phyloP scores from a whole-genome alignment of 1,284 basidiomycete genomes.

The Cutaneotrichosporon mucoides region DNA sequence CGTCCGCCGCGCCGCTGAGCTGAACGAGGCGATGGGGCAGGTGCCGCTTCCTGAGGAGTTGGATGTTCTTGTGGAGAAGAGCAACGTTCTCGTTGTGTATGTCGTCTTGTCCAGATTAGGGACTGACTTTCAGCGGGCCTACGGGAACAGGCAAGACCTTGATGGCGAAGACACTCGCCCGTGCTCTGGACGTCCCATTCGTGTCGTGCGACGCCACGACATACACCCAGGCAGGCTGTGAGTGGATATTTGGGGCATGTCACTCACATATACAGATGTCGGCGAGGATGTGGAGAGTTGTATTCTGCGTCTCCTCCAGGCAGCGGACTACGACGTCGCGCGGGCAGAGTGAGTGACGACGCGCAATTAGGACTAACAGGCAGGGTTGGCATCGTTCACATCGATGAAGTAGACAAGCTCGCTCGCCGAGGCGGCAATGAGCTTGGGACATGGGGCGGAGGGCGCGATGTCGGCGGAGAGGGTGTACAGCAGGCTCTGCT shows the following conservation, averaged over 20 bases:
- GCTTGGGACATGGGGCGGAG: conserved; percentile 51
- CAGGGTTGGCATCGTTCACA: conserved; percentile 88
- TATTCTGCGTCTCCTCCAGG: conserved; percentile 76
- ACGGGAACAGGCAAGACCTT: conserved; percentile 72
- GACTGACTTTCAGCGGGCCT: conserved; percentile 38
- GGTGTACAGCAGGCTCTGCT: conserved; percentile 91
- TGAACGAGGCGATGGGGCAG: conserved; percentile 15
- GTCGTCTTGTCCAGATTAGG: conserved; percentile 21
- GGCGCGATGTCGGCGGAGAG: conserved; percentile 90
- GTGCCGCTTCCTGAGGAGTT: conserved; percentile 3
- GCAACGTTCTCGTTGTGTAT: conserved; percentile 83
- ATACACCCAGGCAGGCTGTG: conserved; percentile 52
- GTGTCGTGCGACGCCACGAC: conserved; percentile 56
- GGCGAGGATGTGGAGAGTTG: conserved; percentile 92
- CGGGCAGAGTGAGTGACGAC: conserved; percentile 51
- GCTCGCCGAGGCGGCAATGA: conserved; percentile 63
- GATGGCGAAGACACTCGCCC: conserved; percentile 76
- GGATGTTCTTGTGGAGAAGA: conserved; percentile 69
- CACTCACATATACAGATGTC: conserved; percentile 61
- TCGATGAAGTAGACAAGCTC: conserved; percentile 94
- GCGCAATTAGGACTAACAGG: not conserved
- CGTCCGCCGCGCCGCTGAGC: conserved; percentile 15
- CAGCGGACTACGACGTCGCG: conserved; percentile 78
- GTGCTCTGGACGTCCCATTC: conserved; percentile 83
- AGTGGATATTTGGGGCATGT: conserved; percentile 8